Conservation (phyloP, 139 green algal species). For the Picochlorum costavermella region DNA sequence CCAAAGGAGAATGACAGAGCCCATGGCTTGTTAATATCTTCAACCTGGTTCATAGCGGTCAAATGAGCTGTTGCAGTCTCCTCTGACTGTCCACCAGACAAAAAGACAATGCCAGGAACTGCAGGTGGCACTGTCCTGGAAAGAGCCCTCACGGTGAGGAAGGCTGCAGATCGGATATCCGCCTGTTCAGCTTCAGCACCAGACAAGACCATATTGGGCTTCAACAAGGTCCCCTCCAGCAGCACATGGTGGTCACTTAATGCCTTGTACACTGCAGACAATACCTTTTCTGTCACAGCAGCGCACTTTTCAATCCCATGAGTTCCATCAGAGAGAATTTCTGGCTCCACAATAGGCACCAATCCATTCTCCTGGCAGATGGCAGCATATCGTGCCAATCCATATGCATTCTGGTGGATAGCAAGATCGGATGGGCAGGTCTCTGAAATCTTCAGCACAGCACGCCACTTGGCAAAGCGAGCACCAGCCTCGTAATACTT, state of each 20-base stretch:
- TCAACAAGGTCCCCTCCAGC: slow-evolving; percentile 86
- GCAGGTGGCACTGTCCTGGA: slow-evolving; percentile 64
- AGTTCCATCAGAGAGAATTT: slow-evolving; percentile 66
- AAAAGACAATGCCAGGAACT: slow-evolving; percentile 68
- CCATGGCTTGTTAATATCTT: slow-evolving; percentile 63
- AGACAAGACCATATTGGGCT: slow-evolving; percentile 77
- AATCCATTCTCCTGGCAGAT: slow-evolving; percentile 76
- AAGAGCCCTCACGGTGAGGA: slow-evolving; percentile 64
- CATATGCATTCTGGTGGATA: slow-evolving; percentile 83
- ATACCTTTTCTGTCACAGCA: slow-evolving; percentile 37
- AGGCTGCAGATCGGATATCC: slow-evolving; percentile 19
- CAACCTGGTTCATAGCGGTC: slow-evolving; percentile 46
- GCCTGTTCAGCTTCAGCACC: slow-evolving; percentile 17
- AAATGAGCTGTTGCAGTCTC: slow-evolving; percentile 78
- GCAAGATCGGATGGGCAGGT: slow-evolving; percentile 45
- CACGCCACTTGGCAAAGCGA: slow-evolving; percentile 89
- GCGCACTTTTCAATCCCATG: slow-evolving; percentile 68
- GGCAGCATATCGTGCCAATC: slow-evolving; percentile 82
- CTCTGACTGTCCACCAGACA: slow-evolving; percentile 70
- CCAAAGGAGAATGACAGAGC: slow-evolving; percentile 81
- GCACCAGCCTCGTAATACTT: slow-evolving; percentile 48
- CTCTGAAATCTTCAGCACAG: slow-evolving; percentile 65
- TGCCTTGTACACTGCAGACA: slow-evolving; percentile 48
- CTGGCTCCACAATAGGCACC: slow-evolving; percentile 88
- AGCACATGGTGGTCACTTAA: slow-evolving; percentile 80